Evolutionary conservation across 2,329 filamentous ascomycete species (phyloP).

Genomic region (Penicillium psychrosexuale): DNA sequence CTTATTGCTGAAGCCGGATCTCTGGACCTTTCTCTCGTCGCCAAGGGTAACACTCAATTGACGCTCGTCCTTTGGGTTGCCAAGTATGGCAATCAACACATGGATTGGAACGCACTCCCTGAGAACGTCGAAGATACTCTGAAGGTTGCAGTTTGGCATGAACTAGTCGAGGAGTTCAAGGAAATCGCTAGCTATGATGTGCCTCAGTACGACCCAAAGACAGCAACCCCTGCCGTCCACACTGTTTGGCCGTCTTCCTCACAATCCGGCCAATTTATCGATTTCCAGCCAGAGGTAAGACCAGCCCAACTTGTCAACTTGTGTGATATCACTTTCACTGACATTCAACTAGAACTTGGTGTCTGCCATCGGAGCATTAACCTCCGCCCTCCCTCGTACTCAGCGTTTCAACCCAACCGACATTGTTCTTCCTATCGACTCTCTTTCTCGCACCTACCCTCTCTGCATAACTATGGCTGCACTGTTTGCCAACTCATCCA

Average conservation of each 20-base stretch:
- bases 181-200: constrained; percentile 59
- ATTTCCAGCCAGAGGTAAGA: constrained; percentile 68
- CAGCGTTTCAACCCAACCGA: constrained; percentile 74
- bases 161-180: constrained; percentile 71
- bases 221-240: constrained; percentile 46
- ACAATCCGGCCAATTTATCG: constrained; percentile 65
- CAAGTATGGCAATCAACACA: constrained; percentile 81
- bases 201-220: constrained; percentile 58
- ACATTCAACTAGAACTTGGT: constrained; percentile 64
- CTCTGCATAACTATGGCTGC: constrained; percentile 77
- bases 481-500: constrained; percentile 76
- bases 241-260: constrained; percentile 41
- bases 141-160: constrained; percentile 88
- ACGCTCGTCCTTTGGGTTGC: constrained; percentile 88
- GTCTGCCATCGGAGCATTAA: constrained; percentile 76
- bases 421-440: constrained; percentile 79
- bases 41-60: constrained; percentile 66
- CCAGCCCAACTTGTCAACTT: not conserved
- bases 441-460: constrained; percentile 74
- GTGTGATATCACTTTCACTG: not conserved
- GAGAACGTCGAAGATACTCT: constrained; percentile 70
- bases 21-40: constrained; percentile 74
- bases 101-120: constrained; percentile 92
- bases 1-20: constrained; percentile 81
- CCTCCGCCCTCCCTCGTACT: constrained; percentile 68